Base-by-base conservation (phyloP, 257 asterid genomes). In the Solanum appendiculatum region DNA sequence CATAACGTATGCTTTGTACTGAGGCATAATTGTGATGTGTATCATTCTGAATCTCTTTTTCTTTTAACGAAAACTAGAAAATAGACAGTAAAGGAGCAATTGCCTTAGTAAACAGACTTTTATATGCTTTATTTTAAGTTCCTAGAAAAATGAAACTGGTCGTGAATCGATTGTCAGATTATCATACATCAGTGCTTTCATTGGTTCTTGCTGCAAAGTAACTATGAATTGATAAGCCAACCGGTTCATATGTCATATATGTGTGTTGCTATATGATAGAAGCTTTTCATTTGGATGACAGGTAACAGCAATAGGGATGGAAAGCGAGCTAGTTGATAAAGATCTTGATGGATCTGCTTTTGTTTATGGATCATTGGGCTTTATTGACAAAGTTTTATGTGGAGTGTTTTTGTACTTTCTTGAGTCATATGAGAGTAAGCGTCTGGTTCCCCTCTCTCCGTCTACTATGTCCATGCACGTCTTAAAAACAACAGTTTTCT, bases 271-370 rank as follows among this genome's bases (percentile, higher is more conserved):
- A 27, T 83, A 83, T 83, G 36, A 58, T 9, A 13, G 46, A 37
- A 15, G 42, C 21, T 23, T 14, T 40, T 58, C 29, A 23, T n/a
- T 33, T 70, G 33, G 23, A 42, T 68, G 80, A 46, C 92, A 94
- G 98, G 99, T 96, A 51, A 93, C 99, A 5, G 95, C 94, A 64
- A 91, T 91, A 80, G 93, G 98, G 93, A 94, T 96, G 99, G 98
- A 96, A 92, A 96, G 99, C 86, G 92, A 91, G 88, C 93, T 95
- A 69, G 98, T 96, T 5, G 98, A 95, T 72, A 89, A 88, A 74
- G 95, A 96, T 91, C 91, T 96, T 44, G 92, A 95, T 56, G 99
- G 98, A 63, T 95, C 97, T 75, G 98, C 99, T 40, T 96, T 96
- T 73, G 99, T 96, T 8, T 96, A 95, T 82, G 98, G 98, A 56